Evolutionary conservation across 2,329 filamentous ascomycete genomes (phyloP), one percentile per base, ranked within the genome.

Genomic region (Dothideomycetes sp.): DNA sequence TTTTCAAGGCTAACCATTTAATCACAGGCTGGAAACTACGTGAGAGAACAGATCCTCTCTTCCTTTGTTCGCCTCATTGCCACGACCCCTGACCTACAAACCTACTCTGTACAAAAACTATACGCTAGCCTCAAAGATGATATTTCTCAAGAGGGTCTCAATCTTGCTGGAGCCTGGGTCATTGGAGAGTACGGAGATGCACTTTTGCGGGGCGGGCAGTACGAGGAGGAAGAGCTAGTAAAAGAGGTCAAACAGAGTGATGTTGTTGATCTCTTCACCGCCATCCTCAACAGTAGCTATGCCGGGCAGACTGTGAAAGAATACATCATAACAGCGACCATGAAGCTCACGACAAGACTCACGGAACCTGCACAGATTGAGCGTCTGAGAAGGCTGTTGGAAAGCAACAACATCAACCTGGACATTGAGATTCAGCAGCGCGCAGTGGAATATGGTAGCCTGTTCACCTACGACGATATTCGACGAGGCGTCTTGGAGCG

Each of bases 351-450:
- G 3, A 93, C 88, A 14, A 77, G 91, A 33, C 73, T 98, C 54
- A 76, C 77, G 34, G 87, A 95, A 33, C 68, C 81, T 2, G 71
- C 82, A n/a, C 89, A 96, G 59, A 69, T 95, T 29, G 88, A 94
- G 56, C 78, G 88, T 43, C 70, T 96, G 32, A 78, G 87, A 44
- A 75, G 84, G 24, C 69, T 96, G 42, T 70, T 98, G 31, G 75
- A 81, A 47, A 72, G 70, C 45, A 77, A 93, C 54, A 83, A 89
- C 46, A 81, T 86, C 7, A 93, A 91, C 58, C 69, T 98, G 38
- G 89, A 94, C 54, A 81, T 96, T 18, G 91, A 98, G 60, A 83
- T 96, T 17, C 93, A 98, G 60, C 91, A 98, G 62, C 79, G 91
- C 58, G 84, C 89, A 4, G 88, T 94, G 15, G 91, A 98, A 60